Conservation (phyloP, 208 protist species). For the Acanthamoeba royreba region DNA sequence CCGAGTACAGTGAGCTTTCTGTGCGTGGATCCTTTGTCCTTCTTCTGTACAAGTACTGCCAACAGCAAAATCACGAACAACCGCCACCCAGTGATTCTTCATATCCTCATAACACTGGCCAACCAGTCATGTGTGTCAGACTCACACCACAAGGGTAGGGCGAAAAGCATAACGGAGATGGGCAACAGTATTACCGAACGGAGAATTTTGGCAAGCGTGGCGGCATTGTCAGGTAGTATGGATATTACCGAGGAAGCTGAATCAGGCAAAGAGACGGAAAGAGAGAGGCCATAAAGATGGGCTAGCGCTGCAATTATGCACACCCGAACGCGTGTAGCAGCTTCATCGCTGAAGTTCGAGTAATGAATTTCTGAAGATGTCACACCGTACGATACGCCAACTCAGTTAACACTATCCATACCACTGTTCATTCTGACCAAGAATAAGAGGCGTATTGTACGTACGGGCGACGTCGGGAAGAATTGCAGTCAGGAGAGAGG, state of each 20-base stretch:
- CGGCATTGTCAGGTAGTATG: too few relatives aligned
- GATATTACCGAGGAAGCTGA: not conserved
- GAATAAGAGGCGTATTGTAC: not conserved
- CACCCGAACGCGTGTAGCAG: not conserved
- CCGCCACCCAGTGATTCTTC: not conserved
- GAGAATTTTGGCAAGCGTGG: not conserved
- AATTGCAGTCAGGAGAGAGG: not conserved
- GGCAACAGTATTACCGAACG: not conserved
- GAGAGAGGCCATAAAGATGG: not conserved
- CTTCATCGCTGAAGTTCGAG: not conserved
- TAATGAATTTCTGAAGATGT: not conserved
- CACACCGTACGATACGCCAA: too few relatives aligned
- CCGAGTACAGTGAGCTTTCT: not conserved
- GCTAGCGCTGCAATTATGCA: not conserved
- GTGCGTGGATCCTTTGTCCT: not conserved
- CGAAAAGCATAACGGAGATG: not conserved
- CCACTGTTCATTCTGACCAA: not conserved
- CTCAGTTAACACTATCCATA: too few relatives aligned
- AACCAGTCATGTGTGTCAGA: not conserved
- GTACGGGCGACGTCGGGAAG: not conserved
- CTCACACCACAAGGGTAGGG: not conserved
- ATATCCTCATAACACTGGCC: not conserved
- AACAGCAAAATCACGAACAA: not conserved
- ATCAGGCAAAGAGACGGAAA: not conserved
- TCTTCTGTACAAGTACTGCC: not conserved